phyloP scores from a whole-genome alignment of 2,329 filamentous ascomycete genomes.

The Colletotrichum sublineola region DNA sequence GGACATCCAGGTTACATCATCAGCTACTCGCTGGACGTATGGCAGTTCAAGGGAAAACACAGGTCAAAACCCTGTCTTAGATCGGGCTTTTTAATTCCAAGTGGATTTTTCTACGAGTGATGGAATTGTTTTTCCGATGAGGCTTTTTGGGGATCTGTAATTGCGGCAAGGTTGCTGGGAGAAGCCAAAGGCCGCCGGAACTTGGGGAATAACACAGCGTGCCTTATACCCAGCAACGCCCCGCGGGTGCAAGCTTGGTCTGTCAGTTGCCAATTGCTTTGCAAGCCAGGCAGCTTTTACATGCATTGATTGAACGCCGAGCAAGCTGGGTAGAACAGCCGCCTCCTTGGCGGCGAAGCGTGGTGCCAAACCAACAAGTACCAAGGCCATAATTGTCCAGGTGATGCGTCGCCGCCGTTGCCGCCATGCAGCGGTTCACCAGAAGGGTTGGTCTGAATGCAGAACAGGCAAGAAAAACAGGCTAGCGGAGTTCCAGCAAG shows the following conservation, averaged over 20 bases:
- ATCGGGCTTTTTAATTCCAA: too few relatives aligned
- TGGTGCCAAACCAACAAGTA: not conserved
- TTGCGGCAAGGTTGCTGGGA: not conserved
- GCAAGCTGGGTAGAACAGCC: not conserved
- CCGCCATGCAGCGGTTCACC: too few relatives aligned
- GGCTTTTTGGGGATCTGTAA: not conserved
- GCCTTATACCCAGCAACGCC: not conserved
- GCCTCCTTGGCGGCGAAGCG: not conserved
- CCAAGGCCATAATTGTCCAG: not conserved
- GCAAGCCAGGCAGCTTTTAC: not conserved
- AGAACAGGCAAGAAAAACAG: conserved; percentile 4
- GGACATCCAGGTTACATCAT: not conserved
- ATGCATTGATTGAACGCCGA: too few relatives aligned
- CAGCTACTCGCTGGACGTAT: not conserved
- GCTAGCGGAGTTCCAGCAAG: not conserved
- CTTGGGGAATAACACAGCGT: not conserved
- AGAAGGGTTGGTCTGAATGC: not conserved
- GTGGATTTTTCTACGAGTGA: too few relatives aligned
- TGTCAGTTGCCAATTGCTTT: not conserved
- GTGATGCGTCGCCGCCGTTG: not conserved
- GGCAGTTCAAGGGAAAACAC: too few relatives aligned
- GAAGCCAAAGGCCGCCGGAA: not conserved
- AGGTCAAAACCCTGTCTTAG: not conserved
- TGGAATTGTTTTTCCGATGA: not conserved
- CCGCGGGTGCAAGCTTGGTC: not conserved